These are phyloP conservation scores for Saksenaea oblongispora DNA, from an alignment of 371 early-diverging fungal genomes.

Conservation along the genomic window DNA sequence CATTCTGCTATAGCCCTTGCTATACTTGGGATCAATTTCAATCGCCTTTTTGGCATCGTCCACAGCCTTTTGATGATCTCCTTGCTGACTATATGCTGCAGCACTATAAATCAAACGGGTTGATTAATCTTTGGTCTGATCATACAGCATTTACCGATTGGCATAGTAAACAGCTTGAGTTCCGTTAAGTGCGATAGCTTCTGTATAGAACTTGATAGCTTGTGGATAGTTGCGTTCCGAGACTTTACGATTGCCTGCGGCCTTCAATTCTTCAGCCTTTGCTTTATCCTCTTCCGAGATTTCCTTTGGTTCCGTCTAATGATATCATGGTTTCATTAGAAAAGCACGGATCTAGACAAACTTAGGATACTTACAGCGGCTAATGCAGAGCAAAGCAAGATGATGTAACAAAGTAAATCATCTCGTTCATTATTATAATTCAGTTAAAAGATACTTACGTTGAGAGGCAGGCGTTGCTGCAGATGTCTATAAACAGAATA, in stretches of 20 bases:
- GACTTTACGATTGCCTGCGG: constrained; percentile 81
- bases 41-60: constrained; percentile 84
- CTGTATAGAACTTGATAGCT: constrained; percentile 86
- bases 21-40: constrained; percentile 84
- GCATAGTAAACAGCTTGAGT: constrained; percentile 92
- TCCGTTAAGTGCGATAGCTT: constrained; percentile 85
- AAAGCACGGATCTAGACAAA: neutral
- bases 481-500: constrained; percentile 1
- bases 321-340: neutral
- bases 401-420: neutral
- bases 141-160: constrained; percentile 71
- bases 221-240: constrained; percentile 79
- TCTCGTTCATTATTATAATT: neutral
- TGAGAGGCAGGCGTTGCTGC: constrained; percentile 5
- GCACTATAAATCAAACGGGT: constrained; percentile 58
- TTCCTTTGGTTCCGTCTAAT: constrained; percentile 8
- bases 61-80: constrained; percentile 86
- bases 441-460: constrained; percentile 18
- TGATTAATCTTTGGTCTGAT: neutral
- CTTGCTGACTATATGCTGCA: constrained; percentile 91
- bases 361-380: neutral
- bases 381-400: neutral
- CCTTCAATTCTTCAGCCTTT: constrained; percentile 87
- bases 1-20: constrained; percentile 93
- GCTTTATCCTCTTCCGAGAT: constrained; percentile 64